A percentile compares a stretch with the other conserved stretches of the same genome.
phyloP scores from a whole-genome alignment of 306 rosid species.

The Ziziphus jujuba region DNA sequence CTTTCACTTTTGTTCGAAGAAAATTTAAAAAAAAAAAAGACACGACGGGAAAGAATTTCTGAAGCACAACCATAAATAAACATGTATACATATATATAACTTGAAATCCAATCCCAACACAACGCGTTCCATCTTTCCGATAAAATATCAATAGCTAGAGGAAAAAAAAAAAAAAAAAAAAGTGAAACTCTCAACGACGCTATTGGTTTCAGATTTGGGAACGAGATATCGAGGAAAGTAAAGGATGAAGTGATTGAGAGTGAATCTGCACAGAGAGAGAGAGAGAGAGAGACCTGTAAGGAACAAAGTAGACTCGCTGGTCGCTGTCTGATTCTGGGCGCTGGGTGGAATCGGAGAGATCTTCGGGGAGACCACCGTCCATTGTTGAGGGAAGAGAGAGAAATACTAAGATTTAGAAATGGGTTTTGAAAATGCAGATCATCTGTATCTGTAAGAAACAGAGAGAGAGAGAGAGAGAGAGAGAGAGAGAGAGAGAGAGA shows the following conservation, averaged over 20 bases:
- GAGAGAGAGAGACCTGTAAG: conserved; percentile 59
- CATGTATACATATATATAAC: too few relatives aligned
- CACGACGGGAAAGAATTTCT: too few relatives aligned
- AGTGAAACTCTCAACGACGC: neutral
- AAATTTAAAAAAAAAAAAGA: neutral
- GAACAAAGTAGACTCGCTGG: conserved; percentile 89
- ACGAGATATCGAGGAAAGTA: conserved; percentile 3
- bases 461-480: conserved; percentile 27
- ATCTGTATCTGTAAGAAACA: conserved; percentile 27
- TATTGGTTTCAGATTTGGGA: conserved; percentile 34
- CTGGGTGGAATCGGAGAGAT: conserved; percentile 55
- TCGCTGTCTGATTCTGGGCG: conserved; percentile 47
- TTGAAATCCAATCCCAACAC: too few relatives aligned
- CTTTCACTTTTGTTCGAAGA: neutral
- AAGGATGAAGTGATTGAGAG: conserved; percentile 26
- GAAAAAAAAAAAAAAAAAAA: neutral
- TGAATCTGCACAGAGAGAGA: conserved; percentile 17
- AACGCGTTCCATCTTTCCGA: too few relatives aligned
- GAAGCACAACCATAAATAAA: neutral
- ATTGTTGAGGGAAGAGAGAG: conserved; percentile 18
- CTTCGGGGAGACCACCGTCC: conserved; percentile 48
- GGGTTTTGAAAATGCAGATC: conserved; percentile 41
- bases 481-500: conserved; percentile 20
- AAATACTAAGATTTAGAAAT: conserved; percentile 29
- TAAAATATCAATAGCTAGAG: neutral